Base-by-base conservation (phyloP, 768 basidiomycete genomes). In the Boletus coccyginus region DNA sequence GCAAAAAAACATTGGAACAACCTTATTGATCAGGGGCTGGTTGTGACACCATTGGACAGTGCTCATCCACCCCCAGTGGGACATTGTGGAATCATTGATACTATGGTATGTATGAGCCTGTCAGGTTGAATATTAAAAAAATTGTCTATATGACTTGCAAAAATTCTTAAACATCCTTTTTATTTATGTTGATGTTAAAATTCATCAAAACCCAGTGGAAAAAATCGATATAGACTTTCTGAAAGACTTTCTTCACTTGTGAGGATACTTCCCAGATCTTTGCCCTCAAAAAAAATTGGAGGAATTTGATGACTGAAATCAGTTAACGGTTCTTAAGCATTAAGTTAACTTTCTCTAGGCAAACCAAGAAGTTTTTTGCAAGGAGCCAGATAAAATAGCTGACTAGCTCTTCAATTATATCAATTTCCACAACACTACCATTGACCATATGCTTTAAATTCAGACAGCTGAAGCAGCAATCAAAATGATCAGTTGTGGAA, bases 371-470 rank as follows among this genome's bases (percentile, higher is more conserved):
- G 40, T 61, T 56, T 31, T 51, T 54, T 2, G 59, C 56, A 6
- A 58, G 43, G 3, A 57, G 52, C 49, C 52, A 55, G 7, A 55
- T 35, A 11, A 58, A 29, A 19, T 53, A 47, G 46, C 56, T 54
- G 11, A 44, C 52, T 17, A 61, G 49, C 31, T 58, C 56, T 33
- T 56, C 59, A 35, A 19, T 31, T 9, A 48, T 19, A 14, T 44
- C 48, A 7, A 48, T 43, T 7, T 54, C 48, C 19, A 61, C n/a
- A 29, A 61, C 42, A 29, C 56, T 45, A 9, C 17, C 16, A 14
- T 46, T 16, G 6, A 54, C 40, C 41, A 39, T 57, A n/a, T 0
- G n/a, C n/a, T n/a, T n/a, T n/a, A n/a, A n/a, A n/a, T n/a, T n/a
- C n/a, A n/a, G n/a, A n/a, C n/a, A n/a, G n/a, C n/a, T n/a, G n/a